These are phyloP conservation scores for Lantana camara DNA, from an alignment of 257 asterid species.

Conservation along the genomic window DNA sequence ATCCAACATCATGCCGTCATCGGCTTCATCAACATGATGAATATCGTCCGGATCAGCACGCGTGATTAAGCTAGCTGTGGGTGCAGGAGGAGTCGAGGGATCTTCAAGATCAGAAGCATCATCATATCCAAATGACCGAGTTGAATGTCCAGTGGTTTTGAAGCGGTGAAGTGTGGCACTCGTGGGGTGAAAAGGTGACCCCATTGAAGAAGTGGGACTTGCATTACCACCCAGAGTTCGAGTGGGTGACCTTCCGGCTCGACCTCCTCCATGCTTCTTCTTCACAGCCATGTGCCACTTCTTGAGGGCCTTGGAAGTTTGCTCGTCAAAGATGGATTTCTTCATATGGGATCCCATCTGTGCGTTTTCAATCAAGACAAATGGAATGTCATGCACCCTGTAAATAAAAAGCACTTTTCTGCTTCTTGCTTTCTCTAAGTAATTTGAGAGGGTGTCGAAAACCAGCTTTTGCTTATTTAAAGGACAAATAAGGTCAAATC, in stretches of 20 bases:
- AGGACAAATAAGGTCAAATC: no score
- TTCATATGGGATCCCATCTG: constrained; percentile 97
- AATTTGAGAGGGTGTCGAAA: no score
- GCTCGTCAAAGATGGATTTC: constrained; percentile 84
- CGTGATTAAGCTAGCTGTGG: constrained; percentile 46
- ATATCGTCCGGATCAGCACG: constrained; percentile 33
- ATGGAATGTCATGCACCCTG: no score
- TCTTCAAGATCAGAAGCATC: constrained; percentile 69
- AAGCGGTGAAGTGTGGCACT: constrained; percentile 64
- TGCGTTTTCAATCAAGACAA: neutral
- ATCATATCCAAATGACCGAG: constrained; percentile 37
- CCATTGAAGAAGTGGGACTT: constrained; percentile 68
- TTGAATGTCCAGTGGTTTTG: constrained; percentile 70
- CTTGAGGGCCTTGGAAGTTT: constrained; percentile 85
- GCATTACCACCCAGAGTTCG: constrained; percentile 49
- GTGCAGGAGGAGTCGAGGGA: constrained; percentile 48
- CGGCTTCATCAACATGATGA: constrained; percentile 34
- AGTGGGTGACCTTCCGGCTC: constrained; percentile 55
- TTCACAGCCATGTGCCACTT: constrained; percentile 92
- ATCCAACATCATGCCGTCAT: constrained; percentile 27
- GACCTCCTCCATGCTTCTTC: constrained; percentile 54
- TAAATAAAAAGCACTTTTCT: no score
- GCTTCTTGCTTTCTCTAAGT: no score
- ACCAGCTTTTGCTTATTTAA: no score
- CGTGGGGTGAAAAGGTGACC: constrained; percentile 59